These are phyloP conservation scores for Capsicum baccatum DNA, from an alignment of 257 asterid genomes.

Conservation along the genomic window DNA sequence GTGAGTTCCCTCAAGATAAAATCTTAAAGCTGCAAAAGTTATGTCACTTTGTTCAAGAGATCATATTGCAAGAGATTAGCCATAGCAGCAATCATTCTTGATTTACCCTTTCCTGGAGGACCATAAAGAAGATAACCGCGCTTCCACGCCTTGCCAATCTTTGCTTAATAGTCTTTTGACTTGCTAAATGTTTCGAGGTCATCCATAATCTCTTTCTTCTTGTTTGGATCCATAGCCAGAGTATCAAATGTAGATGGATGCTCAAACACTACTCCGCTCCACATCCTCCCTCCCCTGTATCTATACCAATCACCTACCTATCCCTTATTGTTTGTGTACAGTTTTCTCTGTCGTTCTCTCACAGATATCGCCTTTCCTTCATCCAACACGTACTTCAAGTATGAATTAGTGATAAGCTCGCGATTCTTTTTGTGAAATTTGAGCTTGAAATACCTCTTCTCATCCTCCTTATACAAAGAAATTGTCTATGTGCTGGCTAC, in stretches of 20 bases:
- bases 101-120: slow-evolving; percentile 13
- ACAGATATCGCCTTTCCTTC: slow-evolving; percentile 19
- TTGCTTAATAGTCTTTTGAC: slow-evolving; percentile 20
- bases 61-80: slow-evolving; percentile 2
- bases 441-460: slow-evolving; percentile 21
- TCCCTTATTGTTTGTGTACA: slow-evolving; percentile 21
- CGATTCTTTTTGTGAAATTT: slow-evolving; percentile 17
- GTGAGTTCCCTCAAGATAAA: no score
- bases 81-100: slow-evolving; percentile 26
- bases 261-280: slow-evolving; percentile 19
- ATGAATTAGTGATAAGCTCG: not conserved
- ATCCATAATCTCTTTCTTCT: slow-evolving; percentile 20
- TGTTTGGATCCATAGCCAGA: slow-evolving; percentile 17
- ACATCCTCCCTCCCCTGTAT: not conserved
- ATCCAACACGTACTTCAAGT: slow-evolving; percentile 4
- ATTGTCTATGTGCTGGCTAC: not conserved
- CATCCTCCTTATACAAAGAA: not conserved
- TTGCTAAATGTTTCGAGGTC: slow-evolving; percentile 13
- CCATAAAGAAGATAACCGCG: slow-evolving; percentile 21
- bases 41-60: not conserved
- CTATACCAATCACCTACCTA: not conserved
- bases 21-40: no score
- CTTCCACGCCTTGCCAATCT: slow-evolving; percentile 5
- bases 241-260: slow-evolving; percentile 23
- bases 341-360: not conserved